Conservation (phyloP, 2,329 filamentous ascomycete genomes). For the Clarireedia paspali region DNA sequence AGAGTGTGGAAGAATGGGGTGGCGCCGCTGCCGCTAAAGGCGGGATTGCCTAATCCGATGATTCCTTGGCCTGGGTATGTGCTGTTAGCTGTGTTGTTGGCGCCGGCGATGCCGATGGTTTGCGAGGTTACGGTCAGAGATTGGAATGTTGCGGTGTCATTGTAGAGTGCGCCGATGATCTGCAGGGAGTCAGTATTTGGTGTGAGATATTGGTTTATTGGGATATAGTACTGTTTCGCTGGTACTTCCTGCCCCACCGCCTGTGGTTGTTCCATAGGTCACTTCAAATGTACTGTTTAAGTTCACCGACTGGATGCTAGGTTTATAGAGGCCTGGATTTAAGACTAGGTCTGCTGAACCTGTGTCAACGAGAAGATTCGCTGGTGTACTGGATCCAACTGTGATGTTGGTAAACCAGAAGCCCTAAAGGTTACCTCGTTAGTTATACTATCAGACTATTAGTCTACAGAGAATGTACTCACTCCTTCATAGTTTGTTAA, state of each 20-base stretch:
- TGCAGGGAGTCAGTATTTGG: neutral
- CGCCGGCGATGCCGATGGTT: neutral
- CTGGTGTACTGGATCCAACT: slow-evolving; percentile 4
- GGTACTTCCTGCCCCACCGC: slow-evolving; percentile 1
- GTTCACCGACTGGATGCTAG: neutral
- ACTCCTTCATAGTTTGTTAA: neutral
- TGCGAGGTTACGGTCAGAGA: neutral
- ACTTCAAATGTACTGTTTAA: neutral
- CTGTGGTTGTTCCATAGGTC: slow-evolving; percentile 3
- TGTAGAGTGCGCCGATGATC: slow-evolving; percentile 6
- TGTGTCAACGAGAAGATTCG: slow-evolving; percentile 12
- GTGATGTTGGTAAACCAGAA: slow-evolving; percentile 14
- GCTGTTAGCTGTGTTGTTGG: neutral
- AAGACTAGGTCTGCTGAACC: slow-evolving; percentile 12
- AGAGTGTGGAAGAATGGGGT: slow-evolving; percentile 8
- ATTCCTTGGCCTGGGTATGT: slow-evolving; percentile 2
- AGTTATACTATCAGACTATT: neutral
- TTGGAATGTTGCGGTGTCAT: neutral
- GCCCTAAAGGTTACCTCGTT: neutral
- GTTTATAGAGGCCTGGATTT: slow-evolving; percentile 10
- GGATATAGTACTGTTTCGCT: neutral
- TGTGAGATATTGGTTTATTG: neutral
- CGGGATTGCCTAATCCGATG: neutral
- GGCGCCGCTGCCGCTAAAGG: neutral
- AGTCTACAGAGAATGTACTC: neutral